These are phyloP conservation scores for Aspergillus amoenus DNA, from an alignment of 2,329 filamentous ascomycete genomes.

Conservation along the genomic window DNA sequence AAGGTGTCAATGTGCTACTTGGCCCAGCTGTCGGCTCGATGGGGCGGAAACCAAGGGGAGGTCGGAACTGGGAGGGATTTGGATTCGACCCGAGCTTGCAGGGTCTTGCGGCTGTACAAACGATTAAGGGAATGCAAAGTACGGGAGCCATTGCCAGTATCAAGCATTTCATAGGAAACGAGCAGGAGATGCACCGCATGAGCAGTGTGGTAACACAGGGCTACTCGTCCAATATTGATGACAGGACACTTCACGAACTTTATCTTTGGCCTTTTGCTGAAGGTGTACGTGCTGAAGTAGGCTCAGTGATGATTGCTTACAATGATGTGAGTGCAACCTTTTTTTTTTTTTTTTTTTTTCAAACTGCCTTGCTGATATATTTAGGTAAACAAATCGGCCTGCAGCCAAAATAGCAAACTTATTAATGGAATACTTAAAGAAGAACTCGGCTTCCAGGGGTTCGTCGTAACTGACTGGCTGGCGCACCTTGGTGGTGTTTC, in stretches of 20 bases:
- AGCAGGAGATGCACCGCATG: conserved; percentile 50
- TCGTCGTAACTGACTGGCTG: conserved; percentile 69
- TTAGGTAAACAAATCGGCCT: conserved; percentile 64
- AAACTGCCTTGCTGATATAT: not conserved
- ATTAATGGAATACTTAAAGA: conserved; percentile 71
- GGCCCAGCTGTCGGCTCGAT: conserved; percentile 70
- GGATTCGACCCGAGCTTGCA: conserved; percentile 68
- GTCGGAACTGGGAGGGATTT: conserved; percentile 75
- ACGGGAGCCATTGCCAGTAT: conserved; percentile 57
- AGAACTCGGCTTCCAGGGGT: conserved; percentile 72
- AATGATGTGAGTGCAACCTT: conserved; percentile 34
- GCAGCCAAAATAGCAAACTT: conserved; percentile 67
- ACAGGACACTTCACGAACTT: conserved; percentile 48
- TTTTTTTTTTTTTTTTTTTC: not conserved
- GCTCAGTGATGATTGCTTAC: conserved; percentile 46
- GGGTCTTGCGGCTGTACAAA: conserved; percentile 51
- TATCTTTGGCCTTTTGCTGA: conserved; percentile 54
- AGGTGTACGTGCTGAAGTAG: conserved; percentile 48
- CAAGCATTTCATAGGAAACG: conserved; percentile 58
- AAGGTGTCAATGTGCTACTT: conserved; percentile 70
- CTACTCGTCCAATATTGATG: conserved; percentile 52
- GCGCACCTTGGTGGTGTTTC: conserved; percentile 61
- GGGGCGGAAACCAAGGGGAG: conserved; percentile 69
- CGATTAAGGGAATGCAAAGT: conserved; percentile 58
- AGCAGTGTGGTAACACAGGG: conserved; percentile 41